Evolutionary conservation across 1,284 basidiomycete species (phyloP).

Genomic region (Psilocybe mexicana): DNA sequence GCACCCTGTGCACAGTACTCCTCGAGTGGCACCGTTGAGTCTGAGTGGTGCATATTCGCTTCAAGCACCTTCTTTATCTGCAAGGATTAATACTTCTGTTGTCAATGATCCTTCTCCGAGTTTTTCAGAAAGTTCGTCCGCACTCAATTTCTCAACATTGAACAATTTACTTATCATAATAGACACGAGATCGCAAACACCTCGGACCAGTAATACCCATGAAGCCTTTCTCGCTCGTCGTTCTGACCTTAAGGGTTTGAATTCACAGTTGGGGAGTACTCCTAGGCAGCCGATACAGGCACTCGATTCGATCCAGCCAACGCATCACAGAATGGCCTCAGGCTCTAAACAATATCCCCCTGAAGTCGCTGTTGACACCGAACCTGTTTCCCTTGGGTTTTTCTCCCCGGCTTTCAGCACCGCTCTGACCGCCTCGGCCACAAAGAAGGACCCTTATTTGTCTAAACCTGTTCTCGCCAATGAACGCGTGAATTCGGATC

Average conservation of each 20-base stretch:
- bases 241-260: not conserved
- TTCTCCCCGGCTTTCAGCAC: slow-evolving; percentile 13
- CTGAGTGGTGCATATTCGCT: not conserved
- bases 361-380: slow-evolving; percentile 4
- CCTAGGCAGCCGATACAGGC: not conserved
- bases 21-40: not conserved
- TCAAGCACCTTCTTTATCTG: too few relatives aligned
- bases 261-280: too few relatives aligned
- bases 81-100: not conserved
- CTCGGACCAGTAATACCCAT: not conserved
- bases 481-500: not conserved
- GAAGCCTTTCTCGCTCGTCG: not conserved
- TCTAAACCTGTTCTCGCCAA: not conserved
- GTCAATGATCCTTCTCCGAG: not conserved
- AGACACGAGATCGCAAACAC: not conserved
- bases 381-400: slow-evolving; percentile 17
- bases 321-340: not conserved
- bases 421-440: slow-evolving; percentile 5
- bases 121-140: not conserved
- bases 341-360: not conserved
- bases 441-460: not conserved
- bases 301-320: not conserved
- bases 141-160: not conserved
- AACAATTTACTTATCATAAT: not conserved
- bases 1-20: not conserved